A percentile compares a stretch with the other conserved stretches of the same genome.
These are phyloP conservation scores for Pseudonitzschia multiseries DNA, from an alignment of 108 stramenopile species.

Conservation along the genomic window DNA sequence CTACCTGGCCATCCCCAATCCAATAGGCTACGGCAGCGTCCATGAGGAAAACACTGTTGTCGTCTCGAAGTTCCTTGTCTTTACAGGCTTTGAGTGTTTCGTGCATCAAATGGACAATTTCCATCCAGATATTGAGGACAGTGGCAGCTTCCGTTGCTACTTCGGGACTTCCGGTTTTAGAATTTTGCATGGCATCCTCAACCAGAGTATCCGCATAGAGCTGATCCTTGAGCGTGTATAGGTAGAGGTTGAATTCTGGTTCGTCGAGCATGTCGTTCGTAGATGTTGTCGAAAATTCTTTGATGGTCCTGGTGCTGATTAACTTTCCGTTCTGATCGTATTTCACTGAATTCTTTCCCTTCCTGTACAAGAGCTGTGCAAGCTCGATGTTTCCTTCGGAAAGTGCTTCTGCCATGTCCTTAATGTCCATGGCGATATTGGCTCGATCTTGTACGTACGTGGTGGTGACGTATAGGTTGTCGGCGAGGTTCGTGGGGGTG, in stretches of 20 bases:
- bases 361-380: conserved; percentile 55
- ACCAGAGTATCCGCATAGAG: conserved; percentile 74
- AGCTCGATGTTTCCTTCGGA: conserved; percentile 36
- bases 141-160: conserved; percentile 68
- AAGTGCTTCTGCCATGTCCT: conserved; percentile 60
- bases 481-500: conserved; percentile 52
- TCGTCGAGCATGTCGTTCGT: conserved; percentile 55
- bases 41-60: conserved; percentile 63
- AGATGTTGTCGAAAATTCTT: conserved; percentile 53
- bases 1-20: conserved; percentile 80
- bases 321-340: conserved; percentile 60
- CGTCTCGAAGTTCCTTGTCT: conserved; percentile 40
- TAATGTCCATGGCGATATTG: conserved; percentile 66
- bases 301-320: conserved; percentile 46
- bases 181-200: conserved; percentile 43
- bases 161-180: conserved; percentile 13
- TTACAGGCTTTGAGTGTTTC: conserved; percentile 41
- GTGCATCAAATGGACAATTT: conserved; percentile 63
- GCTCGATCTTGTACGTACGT: conserved; percentile 76
- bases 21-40: conserved; percentile 83
- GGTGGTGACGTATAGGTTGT: conserved; percentile 71
- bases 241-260: conserved; percentile 65
- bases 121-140: conserved; percentile 78
- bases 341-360: conserved; percentile 70
- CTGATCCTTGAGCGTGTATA: conserved; percentile 57